Percentiles rank a stretch among this genome's conserved stretches.
phyloP scores from a whole-genome alignment of 768 basidiomycete species.

The Leucocoprinus birnbaumii region DNA sequence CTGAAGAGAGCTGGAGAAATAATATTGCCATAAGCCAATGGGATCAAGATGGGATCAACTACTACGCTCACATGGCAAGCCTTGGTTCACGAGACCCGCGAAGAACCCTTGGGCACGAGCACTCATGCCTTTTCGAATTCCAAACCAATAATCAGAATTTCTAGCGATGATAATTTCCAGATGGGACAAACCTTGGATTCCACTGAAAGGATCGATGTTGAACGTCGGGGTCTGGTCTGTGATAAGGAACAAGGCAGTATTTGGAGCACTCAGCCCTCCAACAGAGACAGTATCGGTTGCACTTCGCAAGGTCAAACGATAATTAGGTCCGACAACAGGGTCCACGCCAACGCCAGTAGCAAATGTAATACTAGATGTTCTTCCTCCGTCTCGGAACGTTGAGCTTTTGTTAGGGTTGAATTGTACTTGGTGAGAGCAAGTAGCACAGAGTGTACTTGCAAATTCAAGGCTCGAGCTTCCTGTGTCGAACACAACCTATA shows the following conservation, averaged over 20 bases:
- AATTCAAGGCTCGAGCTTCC: constrained; percentile 48
- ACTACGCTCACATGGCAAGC: constrained; percentile 42
- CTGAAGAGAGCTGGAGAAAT: constrained; percentile 43
- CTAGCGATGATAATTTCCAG: not conserved
- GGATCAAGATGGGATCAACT: not conserved
- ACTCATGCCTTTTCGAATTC: constrained; percentile 40
- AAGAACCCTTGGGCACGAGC: constrained; percentile 50
- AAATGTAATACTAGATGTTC: constrained; percentile 45
- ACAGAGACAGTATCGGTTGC: constrained; percentile 48
- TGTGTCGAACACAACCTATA: constrained; percentile 56
- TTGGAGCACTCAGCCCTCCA: constrained; percentile 36
- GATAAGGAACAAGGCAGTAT: constrained; percentile 45
- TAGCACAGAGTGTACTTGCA: constrained; percentile 45
- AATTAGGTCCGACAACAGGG: constrained; percentile 46
- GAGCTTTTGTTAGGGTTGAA: constrained; percentile 48
- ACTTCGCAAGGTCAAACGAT: constrained; percentile 41
- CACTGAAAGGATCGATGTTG: constrained; percentile 52
- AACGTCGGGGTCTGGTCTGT: constrained; percentile 52
- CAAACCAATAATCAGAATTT: not conserved
- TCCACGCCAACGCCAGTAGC: constrained; percentile 54
- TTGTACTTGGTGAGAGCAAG: constrained; percentile 41
- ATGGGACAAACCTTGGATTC: constrained; percentile 42
- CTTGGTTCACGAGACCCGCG: constrained; percentile 40
- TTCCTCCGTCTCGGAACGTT: constrained; percentile 45
- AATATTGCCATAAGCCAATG: constrained; percentile 1